Evolutionary conservation across 129 eudicot genomes (phyloP).

Genomic region (Flaveria brownii): DNA sequence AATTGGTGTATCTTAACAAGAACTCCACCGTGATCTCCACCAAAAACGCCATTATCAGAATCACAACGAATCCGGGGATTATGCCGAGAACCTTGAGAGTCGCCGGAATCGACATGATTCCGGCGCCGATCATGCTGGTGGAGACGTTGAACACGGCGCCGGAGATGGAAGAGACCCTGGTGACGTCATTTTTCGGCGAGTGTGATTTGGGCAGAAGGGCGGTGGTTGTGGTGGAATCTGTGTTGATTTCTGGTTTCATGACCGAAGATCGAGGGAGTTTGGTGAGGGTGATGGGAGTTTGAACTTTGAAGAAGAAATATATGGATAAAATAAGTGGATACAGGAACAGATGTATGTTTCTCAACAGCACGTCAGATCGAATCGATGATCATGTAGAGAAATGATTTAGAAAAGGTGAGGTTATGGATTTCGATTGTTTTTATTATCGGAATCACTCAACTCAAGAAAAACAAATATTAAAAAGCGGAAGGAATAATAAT

Average conservation of each 20-base stretch:
- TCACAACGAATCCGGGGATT: conserved; percentile 65
- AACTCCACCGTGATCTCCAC: conserved; percentile 88
- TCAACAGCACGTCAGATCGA: not conserved
- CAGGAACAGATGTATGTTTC: conserved; percentile 4
- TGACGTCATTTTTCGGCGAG: conserved; percentile 16
- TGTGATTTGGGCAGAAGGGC: conserved; percentile 53
- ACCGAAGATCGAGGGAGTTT: not conserved
- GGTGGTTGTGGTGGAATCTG: conserved; percentile 25
- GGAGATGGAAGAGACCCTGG: conserved; percentile 50
- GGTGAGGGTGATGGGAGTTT: not conserved
- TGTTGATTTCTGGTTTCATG: conserved; percentile 40
- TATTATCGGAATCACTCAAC: conserved; percentile 32
- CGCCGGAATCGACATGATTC: conserved; percentile 96
- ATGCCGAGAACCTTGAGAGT: conserved; percentile 86
- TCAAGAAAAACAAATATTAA: conserved; percentile 6
- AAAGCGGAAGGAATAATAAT: not conserved
- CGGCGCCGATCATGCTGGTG: conserved; percentile 91
- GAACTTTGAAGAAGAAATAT: not conserved
- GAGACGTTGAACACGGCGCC: conserved; percentile 87
- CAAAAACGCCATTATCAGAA: conserved; percentile 56
- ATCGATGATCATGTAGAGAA: not conserved
- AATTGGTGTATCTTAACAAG: conserved; percentile 64
- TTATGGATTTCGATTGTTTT: conserved; percentile 11
- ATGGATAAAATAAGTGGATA: conserved; percentile 19
- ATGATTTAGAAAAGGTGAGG: not conserved